Conservation (phyloP, 2,329 filamentous ascomycete species). For the Talaromyces sp. region DNA sequence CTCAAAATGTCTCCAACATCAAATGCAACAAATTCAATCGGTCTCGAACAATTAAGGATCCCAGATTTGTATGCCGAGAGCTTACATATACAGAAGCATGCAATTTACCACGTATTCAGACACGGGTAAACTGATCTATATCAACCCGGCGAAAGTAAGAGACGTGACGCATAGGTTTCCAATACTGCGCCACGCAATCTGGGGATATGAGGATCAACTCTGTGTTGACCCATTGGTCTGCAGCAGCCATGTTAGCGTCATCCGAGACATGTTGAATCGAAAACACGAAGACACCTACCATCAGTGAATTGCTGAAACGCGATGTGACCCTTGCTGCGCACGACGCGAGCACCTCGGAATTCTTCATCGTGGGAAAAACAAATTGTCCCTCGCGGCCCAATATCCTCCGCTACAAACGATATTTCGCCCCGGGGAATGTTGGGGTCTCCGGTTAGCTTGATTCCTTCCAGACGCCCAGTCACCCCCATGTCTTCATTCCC, state of each 20-base stretch:
- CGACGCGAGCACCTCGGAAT: conserved; percentile 70
- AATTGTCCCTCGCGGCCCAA: conserved; percentile 62
- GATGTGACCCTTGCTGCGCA: conserved; percentile 71
- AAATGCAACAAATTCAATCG: neutral
- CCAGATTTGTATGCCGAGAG: neutral
- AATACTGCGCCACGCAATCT: conserved; percentile 76
- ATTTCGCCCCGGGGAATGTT: conserved; percentile 84
- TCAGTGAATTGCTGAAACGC: conserved; percentile 65
- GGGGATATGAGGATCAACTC: conserved; percentile 74
- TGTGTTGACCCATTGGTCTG: conserved; percentile 69
- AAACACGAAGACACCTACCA: conserved; percentile 51
- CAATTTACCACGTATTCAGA: conserved; percentile 17
- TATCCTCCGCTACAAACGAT: conserved; percentile 74
- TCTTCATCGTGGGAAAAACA: conserved; percentile 59
- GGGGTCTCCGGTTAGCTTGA: conserved; percentile 88
- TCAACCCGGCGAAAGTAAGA: conserved; percentile 42
- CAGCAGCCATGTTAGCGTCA: conserved; percentile 12
- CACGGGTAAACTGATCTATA: conserved; percentile 31
- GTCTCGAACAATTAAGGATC: neutral
- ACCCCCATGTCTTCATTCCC: conserved; percentile 47
- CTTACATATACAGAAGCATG: neutral
- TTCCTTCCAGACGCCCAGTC: conserved; percentile 67
- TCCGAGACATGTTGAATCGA: neutral
- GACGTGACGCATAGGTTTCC: conserved; percentile 54
- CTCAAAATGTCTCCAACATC: neutral